These are phyloP conservation scores for maize (Zea mays) DNA, from an alignment of 176 grass and related monocot species.

Conservation along the genomic window Zm-B73-REFERENCE-NAM-5.0 NC_050096.1:56824001-56824500, in stretches of 20 bases:
- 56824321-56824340: neutral
- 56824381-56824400: slow-evolving; percentile 78
- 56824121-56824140: slow-evolving; percentile 93
- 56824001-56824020: neutral
- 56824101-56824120: slow-evolving; percentile 97
- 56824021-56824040: neutral
- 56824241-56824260: no score
- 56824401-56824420: neutral
- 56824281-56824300: neutral
- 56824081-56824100: slow-evolving; percentile 92
- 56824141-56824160: slow-evolving; percentile 81
- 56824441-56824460: no score
- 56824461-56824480: no score
- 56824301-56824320: neutral
- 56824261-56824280: neutral
- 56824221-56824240: no score
- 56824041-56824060: neutral
- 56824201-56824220: no score
- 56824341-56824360: slow-evolving; percentile 53
- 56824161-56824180: neutral
- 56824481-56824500: no score
- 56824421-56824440: no score
- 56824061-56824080: slow-evolving; percentile 82
- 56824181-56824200: no score
- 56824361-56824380: slow-evolving; percentile 77